Conservation (phyloP, 2,329 filamentous ascomycete genomes). For the Apiospora koreana region DNA sequence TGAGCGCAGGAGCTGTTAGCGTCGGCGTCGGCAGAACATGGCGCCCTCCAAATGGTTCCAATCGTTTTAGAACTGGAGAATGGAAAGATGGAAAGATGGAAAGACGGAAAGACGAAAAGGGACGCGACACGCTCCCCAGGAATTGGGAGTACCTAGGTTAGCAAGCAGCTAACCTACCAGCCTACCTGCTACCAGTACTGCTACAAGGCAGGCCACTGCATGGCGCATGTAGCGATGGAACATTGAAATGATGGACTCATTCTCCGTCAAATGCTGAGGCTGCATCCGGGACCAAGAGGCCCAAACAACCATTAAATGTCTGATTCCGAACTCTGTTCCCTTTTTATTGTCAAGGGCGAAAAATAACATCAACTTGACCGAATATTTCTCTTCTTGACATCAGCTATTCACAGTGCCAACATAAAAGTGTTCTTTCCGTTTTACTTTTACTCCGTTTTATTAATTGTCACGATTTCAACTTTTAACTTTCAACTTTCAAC, state of each 20-base stretch:
- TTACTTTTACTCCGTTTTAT: not conserved
- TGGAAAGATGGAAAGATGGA: too few relatives aligned
- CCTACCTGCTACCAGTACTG: too few relatives aligned
- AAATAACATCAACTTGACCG: not conserved
- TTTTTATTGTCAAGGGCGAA: not conserved
- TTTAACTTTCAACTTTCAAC: not conserved
- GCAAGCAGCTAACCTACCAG: too few relatives aligned
- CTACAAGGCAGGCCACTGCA: too few relatives aligned
- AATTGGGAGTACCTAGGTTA: not conserved
- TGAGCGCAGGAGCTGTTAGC: not conserved
- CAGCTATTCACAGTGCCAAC: not conserved
- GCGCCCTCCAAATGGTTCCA: not conserved
- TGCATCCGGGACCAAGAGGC: not conserved
- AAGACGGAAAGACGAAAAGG: too few relatives aligned
- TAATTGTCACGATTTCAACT: not conserved
- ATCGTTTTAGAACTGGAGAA: not conserved
- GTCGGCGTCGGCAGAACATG: not conserved
- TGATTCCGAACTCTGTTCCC: not conserved
- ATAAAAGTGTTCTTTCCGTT: not conserved
- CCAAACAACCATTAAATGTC: not conserved
- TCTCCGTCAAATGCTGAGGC: not conserved
- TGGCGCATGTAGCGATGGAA: not conserved
- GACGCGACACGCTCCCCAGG: not conserved
- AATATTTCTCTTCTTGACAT: not conserved
- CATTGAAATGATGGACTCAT: constrained; percentile 8